Evolutionary conservation across 106 monocot genomes (phyloP).

Genomic region (Chionographis japonica): DNA sequence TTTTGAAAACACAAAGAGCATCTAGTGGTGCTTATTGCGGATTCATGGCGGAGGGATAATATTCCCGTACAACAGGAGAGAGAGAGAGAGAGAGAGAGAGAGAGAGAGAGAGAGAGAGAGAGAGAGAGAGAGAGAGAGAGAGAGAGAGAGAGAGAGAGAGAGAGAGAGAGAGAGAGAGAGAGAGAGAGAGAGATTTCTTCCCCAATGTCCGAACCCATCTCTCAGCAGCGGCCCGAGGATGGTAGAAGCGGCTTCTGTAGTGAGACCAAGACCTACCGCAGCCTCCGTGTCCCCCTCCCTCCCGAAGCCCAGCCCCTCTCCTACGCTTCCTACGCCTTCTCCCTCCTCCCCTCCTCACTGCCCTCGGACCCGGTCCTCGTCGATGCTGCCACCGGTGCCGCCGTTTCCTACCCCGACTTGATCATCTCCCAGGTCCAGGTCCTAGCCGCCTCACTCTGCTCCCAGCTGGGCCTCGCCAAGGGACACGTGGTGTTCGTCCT

Average conservation of each 20-base stretch:
- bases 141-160: too few relatives aligned
- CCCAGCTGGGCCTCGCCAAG: constrained; percentile 13
- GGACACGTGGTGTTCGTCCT: constrained; percentile 39
- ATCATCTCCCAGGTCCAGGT: constrained; percentile 21
- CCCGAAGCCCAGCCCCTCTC: constrained; percentile 21
- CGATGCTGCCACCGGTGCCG: constrained; percentile 20
- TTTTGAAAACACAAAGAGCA: too few relatives aligned
- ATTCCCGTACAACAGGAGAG: too few relatives aligned
- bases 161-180: too few relatives aligned
- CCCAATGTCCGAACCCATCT: too few relatives aligned
- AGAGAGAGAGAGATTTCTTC: too few relatives aligned
- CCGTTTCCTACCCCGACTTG: constrained; percentile 16
- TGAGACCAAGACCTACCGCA: constrained; percentile 38
- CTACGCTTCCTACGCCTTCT: constrained; percentile 29
- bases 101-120: too few relatives aligned
- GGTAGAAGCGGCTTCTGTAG: constrained; percentile 37
- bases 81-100: too few relatives aligned
- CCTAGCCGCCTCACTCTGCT: constrained; percentile 35
- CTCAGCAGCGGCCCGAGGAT: constrained; percentile 16
- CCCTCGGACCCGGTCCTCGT: constrained; percentile 24
- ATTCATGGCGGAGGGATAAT: too few relatives aligned
- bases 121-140: too few relatives aligned
- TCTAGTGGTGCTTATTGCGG: too few relatives aligned
- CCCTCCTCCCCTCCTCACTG: constrained; percentile 22
- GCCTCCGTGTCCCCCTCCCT: constrained; percentile 44